Percentiles rank a stretch among this genome's conserved stretches.
Conservation (phyloP, 345 rosid genomes). For the Populus davidiana region DNA sequence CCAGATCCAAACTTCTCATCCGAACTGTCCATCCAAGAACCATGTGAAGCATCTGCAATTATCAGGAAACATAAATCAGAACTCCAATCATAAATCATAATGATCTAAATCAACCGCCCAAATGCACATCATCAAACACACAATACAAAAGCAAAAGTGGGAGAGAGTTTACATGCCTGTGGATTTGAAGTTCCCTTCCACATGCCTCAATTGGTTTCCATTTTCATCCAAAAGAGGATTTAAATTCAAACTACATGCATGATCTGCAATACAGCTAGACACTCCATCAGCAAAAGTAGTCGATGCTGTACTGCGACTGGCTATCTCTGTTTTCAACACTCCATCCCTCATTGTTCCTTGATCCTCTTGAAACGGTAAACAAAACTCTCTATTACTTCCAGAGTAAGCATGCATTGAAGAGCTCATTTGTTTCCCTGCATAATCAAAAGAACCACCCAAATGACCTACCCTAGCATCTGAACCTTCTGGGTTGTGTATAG, state of each 20-base stretch:
- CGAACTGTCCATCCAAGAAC: constrained; percentile 21
- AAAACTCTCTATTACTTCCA: constrained; percentile 45
- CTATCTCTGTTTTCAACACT: constrained; percentile 40
- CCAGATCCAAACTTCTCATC: constrained; percentile 13
- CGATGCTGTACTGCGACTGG: constrained; percentile 44
- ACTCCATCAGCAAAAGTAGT: constrained; percentile 39
- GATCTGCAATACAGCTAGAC: constrained; percentile 27
- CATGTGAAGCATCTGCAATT: constrained; percentile 41
- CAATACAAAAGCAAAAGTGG: not conserved
- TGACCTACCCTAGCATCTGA: constrained; percentile 26
- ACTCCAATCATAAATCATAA: not conserved
- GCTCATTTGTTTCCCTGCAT: constrained; percentile 18
- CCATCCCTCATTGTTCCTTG: constrained; percentile 30
- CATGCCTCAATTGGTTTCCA: constrained; percentile 26
- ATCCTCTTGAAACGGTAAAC: constrained; percentile 24
- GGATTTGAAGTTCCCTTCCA: constrained; percentile 25
- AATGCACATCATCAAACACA: not conserved
- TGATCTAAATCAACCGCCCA: not conserved
- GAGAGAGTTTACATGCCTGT: constrained; percentile 32
- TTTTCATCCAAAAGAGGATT: constrained; percentile 17
- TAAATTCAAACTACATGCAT: constrained; percentile 24
- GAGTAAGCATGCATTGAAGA: constrained; percentile 39
- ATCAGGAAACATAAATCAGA: constrained; percentile 26
- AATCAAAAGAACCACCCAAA: constrained; percentile 27
- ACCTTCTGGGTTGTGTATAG: constrained; percentile 19